Base-by-base conservation (phyloP, 164 flowering plant species). In the Macadamia integrifolia region DNA sequence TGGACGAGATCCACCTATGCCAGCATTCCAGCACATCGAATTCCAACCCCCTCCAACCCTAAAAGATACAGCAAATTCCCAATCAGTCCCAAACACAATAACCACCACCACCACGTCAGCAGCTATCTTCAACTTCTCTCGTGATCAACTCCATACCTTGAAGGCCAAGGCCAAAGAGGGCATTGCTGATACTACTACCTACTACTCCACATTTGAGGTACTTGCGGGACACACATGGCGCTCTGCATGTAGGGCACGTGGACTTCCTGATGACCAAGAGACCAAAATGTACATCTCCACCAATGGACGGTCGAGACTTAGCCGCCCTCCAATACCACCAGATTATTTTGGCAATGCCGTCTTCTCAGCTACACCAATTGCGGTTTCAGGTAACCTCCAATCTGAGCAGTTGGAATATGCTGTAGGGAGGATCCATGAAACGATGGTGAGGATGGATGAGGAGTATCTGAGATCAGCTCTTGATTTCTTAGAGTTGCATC, bases 1-100 rank as follows among this genome's bases (percentile, higher is more conserved):
- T 23, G 0, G 87, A 88, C 1, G 70, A 85, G 84, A 88, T 53
- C 88, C 89, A 32, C 87, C 91, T 1, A 73, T 65, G 5, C 89
- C 84, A 6, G 71, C 66, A 1, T 88, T 88, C 75, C 69, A 72
- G 31, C 93, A 88, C 72, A 57, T 82, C 5, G 93, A 86, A 60
- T 86, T 83, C 78, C 87, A 81, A 35, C 83, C 87, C 8, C 73
- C 87, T n/a, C 85, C 86, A 1, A 5, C 82, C 56, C 11, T 80
- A 72, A 79, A 75, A 35, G 3, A 35, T 2, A 35, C 40, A 2
- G 5, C 40, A 35, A 35, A 35, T 2, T 35, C 50, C 50, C 50
- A 46, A 46, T 46, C 50, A 8, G 50, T 4, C 7, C 50, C 50
- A 9, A 5, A 35, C 40, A 35, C 23, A 23, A 23, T 23, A 23